Evolutionary conservation across 495 filamentous ascomycete genomes (phyloP), one percentile per base, ranked within the genome.

Genomic region (Friedmanniomyces endolithicus): DNA sequence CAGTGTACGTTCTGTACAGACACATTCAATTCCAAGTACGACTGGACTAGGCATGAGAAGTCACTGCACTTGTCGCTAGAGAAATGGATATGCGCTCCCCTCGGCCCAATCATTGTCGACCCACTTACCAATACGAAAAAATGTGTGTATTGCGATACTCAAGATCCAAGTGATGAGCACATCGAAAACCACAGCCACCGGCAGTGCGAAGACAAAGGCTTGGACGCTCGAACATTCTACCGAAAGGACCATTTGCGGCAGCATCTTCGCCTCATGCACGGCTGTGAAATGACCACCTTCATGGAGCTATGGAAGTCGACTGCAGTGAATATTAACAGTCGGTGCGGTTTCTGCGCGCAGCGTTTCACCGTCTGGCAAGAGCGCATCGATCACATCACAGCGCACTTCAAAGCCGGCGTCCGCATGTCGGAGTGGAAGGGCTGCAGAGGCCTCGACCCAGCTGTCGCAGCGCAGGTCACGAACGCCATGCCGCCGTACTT

Each of bases 1-100:
- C 83, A 89, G 63, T 92, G 87, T 66, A 92, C 87, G 9, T 92
- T 92, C 70, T 92, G 87, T 64, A 81, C 80, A 0, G 81, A 86
- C 53, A 84, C 80, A 0, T 90, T 90, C 70, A 80, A 81, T 55
- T 87, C 82, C 50, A 88, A 88, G 66, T 84, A 88, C 67, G 87
- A 92, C 67, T 92, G 87, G 87, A 76, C 82, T 50, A 75, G 87
- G 34, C 87, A 92, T 66, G 87, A 92, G 65, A 88, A 87, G 59
- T 86, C 83, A 19, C 71, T 89, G 19, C 87, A 92, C 64, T 63
- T 92, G 27, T 80, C 78, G 14, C 75, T 90, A 0, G 87, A 89
- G 59, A 80, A 81, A 23, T 92, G 87, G 87, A 74, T 86, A 22
- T 52, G 49, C 48, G 8, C 19, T 29, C 37, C 48, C 17, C 17